A percentile compares a stretch with the other conserved stretches of the same genome.
Conservation (phyloP, 345 rosid genomes). For the Citrus sp. region DNA sequence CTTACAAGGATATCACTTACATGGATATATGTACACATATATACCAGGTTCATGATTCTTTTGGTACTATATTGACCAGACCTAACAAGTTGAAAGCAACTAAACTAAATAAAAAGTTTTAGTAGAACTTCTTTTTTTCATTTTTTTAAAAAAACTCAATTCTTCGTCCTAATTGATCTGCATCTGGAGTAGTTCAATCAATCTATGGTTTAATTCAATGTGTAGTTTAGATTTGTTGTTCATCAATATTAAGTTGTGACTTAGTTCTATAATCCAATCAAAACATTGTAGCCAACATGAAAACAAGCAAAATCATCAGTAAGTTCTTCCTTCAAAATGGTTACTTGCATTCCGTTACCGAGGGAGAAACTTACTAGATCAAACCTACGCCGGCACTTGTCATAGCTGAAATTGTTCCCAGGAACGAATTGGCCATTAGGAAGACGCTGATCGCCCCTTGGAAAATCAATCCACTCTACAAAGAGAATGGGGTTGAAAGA, state of each 20-base stretch:
- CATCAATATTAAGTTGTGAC: neutral
- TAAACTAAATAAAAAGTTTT: too few species aligned
- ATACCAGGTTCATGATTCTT: neutral
- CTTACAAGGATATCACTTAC: neutral
- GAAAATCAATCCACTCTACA: conserved; percentile 97
- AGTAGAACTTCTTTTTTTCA: too few species aligned
- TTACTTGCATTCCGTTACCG: neutral
- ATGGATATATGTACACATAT: neutral
- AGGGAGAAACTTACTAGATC: conserved; percentile 65
- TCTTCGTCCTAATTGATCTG: neutral
- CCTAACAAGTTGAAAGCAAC: neutral
- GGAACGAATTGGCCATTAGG: conserved; percentile 57
- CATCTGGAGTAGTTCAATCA: neutral
- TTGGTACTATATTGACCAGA: neutral
- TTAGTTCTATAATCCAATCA: neutral
- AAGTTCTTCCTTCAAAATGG: neutral
- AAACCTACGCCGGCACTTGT: conserved; percentile 91
- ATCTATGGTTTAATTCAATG: neutral
- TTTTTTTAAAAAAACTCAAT: neutral
- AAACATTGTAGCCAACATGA: neutral
- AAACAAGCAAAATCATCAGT: neutral
- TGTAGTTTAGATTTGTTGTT: neutral
- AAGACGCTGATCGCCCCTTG: conserved; percentile 82
- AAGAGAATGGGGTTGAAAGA: conserved; percentile 13
- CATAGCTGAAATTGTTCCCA: conserved; percentile 79